Percentiles rank a stretch among this genome's conserved stretches.
Conservation (phyloP, 306 rosid genomes). For the Quercus dentata region DNA sequence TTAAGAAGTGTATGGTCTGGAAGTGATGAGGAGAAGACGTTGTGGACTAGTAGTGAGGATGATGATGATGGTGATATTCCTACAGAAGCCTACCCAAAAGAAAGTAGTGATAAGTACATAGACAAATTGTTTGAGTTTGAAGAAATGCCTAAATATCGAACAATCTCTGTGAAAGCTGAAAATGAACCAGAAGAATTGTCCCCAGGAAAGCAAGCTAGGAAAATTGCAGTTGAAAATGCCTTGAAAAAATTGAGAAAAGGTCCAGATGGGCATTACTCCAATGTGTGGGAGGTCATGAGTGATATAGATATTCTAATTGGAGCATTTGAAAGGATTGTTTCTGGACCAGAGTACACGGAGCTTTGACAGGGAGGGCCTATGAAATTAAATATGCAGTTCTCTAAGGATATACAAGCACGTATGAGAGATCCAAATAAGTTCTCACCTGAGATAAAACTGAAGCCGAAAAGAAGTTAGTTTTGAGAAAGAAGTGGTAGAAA, state of each 20-base stretch:
- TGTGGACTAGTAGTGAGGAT: constrained; percentile 85
- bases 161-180: constrained; percentile 70
- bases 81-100: constrained; percentile 77
- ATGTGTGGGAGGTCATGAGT: constrained; percentile 87
- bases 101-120: constrained; percentile 67
- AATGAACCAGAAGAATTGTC: constrained; percentile 80
- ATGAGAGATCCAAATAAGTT: constrained; percentile 86
- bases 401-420: constrained; percentile 75
- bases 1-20: constrained; percentile 83
- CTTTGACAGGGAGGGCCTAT: constrained; percentile 80
- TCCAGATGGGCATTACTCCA: constrained; percentile 75
- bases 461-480: constrained; percentile 74
- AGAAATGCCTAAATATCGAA: constrained; percentile 72
- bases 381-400: constrained; percentile 66
- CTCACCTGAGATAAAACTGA: constrained; percentile 72
- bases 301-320: constrained; percentile 76
- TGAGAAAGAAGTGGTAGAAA: constrained; percentile 79
- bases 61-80: constrained; percentile 75
- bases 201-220: constrained; percentile 84
- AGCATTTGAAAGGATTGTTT: constrained; percentile 81
- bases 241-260: constrained; percentile 79
- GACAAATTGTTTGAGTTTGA: constrained; percentile 83
- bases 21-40: constrained; percentile 85
- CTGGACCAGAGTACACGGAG: constrained; percentile 78
- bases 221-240: constrained; percentile 83